Evolutionary conservation across 257 asterid genomes (phyloP).

Genomic region (Plantago ovata): DNA sequence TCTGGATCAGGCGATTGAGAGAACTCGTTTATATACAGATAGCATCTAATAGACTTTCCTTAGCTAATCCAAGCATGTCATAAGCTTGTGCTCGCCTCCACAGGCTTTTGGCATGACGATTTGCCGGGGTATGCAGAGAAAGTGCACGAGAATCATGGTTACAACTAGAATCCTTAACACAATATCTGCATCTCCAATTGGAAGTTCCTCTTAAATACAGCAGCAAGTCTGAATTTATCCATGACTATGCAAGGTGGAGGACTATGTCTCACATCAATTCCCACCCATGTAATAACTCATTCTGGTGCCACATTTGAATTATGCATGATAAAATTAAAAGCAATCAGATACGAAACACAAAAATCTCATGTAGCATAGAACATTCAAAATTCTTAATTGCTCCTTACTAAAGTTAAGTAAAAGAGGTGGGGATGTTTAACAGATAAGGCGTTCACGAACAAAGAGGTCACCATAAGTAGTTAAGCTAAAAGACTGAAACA

Average conservation of each 20-base stretch:
- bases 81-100: conserved; percentile 99
- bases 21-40: conserved; percentile 89
- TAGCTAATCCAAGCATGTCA: conserved; percentile 90
- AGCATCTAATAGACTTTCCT: conserved; percentile 93
- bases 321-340: no score
- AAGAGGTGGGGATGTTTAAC: not conserved
- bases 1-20: conserved; percentile 88
- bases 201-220: no score
- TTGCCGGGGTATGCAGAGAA: conserved; percentile 82
- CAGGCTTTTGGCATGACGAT: conserved; percentile 93
- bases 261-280: no score
- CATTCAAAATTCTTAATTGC: no score
- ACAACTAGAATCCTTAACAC: no score
- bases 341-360: no score
- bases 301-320: no score
- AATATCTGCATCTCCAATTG: no score
- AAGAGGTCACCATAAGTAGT: conserved; percentile 2
- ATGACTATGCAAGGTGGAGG: no score
- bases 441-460: conserved; percentile 13
- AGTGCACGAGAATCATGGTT: conserved; percentile 92
- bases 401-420: not conserved
- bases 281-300: no score
- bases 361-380: no score
- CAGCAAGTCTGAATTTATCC: no score
- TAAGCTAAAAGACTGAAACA: conserved; percentile 2